phyloP scores from a whole-genome alignment of 331 rosid species.

The Stylosanthes scabra region DNA sequence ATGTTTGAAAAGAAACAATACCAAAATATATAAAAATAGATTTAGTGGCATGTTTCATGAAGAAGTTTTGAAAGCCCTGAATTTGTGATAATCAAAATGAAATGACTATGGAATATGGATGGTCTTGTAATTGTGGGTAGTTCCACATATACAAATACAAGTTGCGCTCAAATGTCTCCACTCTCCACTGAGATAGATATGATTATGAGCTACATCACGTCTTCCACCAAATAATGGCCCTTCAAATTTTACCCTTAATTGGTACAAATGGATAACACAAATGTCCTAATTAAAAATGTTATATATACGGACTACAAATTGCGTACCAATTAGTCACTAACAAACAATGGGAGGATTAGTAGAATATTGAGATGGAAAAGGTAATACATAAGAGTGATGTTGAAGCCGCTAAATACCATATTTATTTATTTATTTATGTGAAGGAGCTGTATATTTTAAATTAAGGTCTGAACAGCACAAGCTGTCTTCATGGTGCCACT shows the following conservation, averaged over 20 bases:
- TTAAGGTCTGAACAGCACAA: neutral
- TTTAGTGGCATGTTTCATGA: neutral
- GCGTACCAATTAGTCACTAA: neutral
- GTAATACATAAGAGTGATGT: constrained; percentile 15
- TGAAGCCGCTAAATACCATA: no score
- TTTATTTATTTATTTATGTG: neutral
- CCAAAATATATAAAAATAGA: neutral
- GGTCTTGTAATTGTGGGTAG: neutral
- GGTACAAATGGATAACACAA: neutral
- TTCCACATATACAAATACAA: neutral
- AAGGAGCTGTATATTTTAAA: constrained; percentile 30
- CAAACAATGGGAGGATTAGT: neutral
- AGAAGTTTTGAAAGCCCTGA: neutral
- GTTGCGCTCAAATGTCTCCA: neutral
- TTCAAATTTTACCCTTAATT: neutral
- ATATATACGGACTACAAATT: neutral
- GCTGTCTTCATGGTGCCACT: constrained; percentile 36
- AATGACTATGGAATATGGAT: neutral
- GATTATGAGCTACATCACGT: neutral
- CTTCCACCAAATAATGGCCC: neutral
- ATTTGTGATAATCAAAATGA: neutral
- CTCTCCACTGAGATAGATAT: neutral
- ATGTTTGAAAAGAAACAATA: neutral
- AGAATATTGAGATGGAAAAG: neutral
- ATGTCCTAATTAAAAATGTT: neutral